Evolutionary conservation across 2,329 filamentous ascomycete species (phyloP), one percentile per base, ranked within the genome.

Genomic region (Teratosphaeria nubilosa): DNA sequence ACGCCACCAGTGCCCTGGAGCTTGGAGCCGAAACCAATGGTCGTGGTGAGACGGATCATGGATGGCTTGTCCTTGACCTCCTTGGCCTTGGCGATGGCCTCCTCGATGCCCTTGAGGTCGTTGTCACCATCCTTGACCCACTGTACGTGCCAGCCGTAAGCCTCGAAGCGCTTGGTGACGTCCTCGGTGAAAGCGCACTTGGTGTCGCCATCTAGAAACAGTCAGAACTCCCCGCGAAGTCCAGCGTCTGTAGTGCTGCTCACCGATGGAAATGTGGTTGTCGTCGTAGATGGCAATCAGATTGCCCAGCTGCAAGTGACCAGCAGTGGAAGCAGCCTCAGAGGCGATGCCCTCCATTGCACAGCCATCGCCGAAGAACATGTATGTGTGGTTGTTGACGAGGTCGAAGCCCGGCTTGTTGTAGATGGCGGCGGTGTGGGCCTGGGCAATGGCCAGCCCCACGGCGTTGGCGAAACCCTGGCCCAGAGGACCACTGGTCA

Each of bases 401-500:
- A 99, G 78, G 66, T 91, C 86, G 77, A 87, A 97, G 64, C 87
- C 90, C 66, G 91, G 89, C 84, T 95, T 96, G 87, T 99, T 99
- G 86, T 95, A 99, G 73, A 83, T 82, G 69, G 87, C 94, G 60
- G 83, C 90, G 62, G 88, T 90, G 79, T 99, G 92, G 65, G 88
- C 88, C 82, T 97, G 90, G 62, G 91, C 94, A 73, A 99, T 94
- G 74, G 94, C 94, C 70, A 99, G 86, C 86, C 94, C 94, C 70
- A 99, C 94, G 69, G 94, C 91, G 75, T 97, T 99, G 77, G 86
- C 84, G 77, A 99, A 90, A 83, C 94, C 94, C 80, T 99, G 94
- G 66, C 94, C 94, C 59, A 99, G 88, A 74, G 94, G 94, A 65
- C 94, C 94, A 68, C 94, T 99, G 74, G 94, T 99, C 70, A 99